phyloP scores from a whole-genome alignment of 192 early-diverging fungal species.

The Diversispora epigaea region DNA sequence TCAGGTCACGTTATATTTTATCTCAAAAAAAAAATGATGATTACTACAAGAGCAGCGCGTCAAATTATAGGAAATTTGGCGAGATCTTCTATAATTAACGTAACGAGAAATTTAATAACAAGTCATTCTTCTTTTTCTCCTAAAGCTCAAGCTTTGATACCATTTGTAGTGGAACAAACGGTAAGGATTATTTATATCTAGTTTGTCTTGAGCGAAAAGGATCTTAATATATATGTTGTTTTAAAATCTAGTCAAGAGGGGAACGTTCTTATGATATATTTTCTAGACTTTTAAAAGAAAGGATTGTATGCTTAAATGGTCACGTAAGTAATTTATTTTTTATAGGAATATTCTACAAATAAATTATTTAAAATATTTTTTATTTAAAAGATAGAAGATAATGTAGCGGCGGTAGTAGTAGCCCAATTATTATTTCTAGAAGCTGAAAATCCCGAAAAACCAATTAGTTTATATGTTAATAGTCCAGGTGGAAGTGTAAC shows the following conservation, averaged over 20 bases:
- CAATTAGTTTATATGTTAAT: conserved; percentile 96
- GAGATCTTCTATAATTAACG: no score
- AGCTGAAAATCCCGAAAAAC: conserved; percentile 90
- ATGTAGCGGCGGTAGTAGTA: conserved; percentile 81
- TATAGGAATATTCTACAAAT: not conserved
- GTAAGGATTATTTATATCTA: conserved; percentile 36
- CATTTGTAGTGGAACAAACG: conserved; percentile 67
- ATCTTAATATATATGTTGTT: not conserved
- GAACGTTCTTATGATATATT: conserved; percentile 98
- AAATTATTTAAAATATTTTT: not conserved
- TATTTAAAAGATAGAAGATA: conserved; percentile 69
- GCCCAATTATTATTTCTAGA: conserved; percentile 95
- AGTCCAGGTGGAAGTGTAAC: conserved; percentile 96
- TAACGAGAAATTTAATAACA: no score
- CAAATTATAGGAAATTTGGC: no score
- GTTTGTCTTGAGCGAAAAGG: no score
- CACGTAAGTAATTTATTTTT: conserved; percentile 46
- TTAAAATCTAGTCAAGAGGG: conserved; percentile 59
- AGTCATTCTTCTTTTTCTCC: not conserved
- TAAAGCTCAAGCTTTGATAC: conserved; percentile 50
- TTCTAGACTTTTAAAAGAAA: conserved; percentile 92
- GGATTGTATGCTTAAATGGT: conserved; percentile 96
- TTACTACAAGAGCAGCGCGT: no score
- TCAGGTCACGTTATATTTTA: no score
- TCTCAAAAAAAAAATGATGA: no score